Evolutionary conservation across 2,329 filamentous ascomycete species (phyloP), one percentile per base, ranked within the genome.

Genomic region (Penicillium fuscoglaucum): DNA sequence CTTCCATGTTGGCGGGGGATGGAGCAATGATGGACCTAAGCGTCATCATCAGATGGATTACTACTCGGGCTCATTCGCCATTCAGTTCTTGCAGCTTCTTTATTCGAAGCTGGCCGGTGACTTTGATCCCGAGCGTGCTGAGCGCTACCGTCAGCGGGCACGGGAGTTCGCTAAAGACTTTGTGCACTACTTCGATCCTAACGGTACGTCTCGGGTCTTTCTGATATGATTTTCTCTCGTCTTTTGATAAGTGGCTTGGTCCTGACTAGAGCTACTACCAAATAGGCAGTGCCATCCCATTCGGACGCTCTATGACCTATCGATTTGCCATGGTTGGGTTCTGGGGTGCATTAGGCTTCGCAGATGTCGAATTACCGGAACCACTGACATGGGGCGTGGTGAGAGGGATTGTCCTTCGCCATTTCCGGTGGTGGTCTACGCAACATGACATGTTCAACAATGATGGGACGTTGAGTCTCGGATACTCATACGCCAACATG

Each of bases 281-380:
- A 21, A 41, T 48, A 71, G 80, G 87, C 6, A 82, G 88, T 26
- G 83, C 88, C 1, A 89, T 91, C 52, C 90, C 90, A 0, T 93
- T 91, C 64, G 90, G 90, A 4, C 84, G 90, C 48, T 90, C 87
- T 52, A 83, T 93, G 50, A 90, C 88, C 7, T 93, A 93, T 72
- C 84, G 90, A n/a, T 93, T 91, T 72, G 90, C 89, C 49, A 92
- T 92, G 86, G 87, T 88, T n/a, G 89, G 86, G 0, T 93, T 93
- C 76, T 93, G 90, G 90, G 87, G 88, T 13, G 87, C 89, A 0
- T 76, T 92, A 29, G 90, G 88, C 1, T 91, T 91, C 67, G 89
- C 89, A 4, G 87, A 87, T 63, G 86, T 91, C 51, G 87, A 91
- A 53, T 80, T 91, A 6, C 89, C 89, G 0, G 80, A 80, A 8